Evolutionary conservation across 768 basidiomycete genomes (phyloP), one percentile per base, ranked within the genome.

Genomic region (Tylopilus intermedius): DNA sequence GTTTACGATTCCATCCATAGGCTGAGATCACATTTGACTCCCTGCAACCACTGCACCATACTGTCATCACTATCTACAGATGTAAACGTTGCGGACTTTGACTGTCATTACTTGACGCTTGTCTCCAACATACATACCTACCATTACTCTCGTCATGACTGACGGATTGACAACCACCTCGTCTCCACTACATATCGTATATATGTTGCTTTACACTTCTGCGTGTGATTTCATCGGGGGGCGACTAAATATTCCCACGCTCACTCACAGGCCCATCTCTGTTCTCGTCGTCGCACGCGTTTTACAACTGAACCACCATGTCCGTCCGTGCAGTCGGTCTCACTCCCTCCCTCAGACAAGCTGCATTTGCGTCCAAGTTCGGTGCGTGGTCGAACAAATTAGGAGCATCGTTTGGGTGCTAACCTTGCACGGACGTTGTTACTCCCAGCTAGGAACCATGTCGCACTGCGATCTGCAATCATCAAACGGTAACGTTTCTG

Each of bases 251-350:
- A n/a, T 35, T 33, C 33, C 33, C 33, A 33, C 37, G 40, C 53
- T 39, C 29, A 6, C 2, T 22, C 39, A 1, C 7, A 30, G 7
- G 30, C 8, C 15, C 38, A 6, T 22, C 18, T 18, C 18, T 18
- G 18, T 18, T 18, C 18, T 18, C 22, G 8, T 40, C 27, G 39
- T 48, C 32, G 24, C 38, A 39, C 37, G 35, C 35, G 30, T 6
- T 9, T 46, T 45, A 15, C 42, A 53, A 48, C 51, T 45, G 38
- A 67, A 68, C 54, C 42, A 64, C 73, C 71, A 72, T 72, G 67
- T 71, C 71, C 54, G 53, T 67, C 43, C 78, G 83, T 67, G 77
- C 76, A 39, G 67, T 86, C 46, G 84, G 85, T 51, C 69, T 88
- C 42, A 76, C 79, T 22, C 70, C 82, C 15, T 73, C 79, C 18